Percentiles rank a stretch among this genome's conserved stretches.
phyloP scores from a whole-genome alignment of 352 stramenopile genomes.

The Globisporangium cederbergense region DNA sequence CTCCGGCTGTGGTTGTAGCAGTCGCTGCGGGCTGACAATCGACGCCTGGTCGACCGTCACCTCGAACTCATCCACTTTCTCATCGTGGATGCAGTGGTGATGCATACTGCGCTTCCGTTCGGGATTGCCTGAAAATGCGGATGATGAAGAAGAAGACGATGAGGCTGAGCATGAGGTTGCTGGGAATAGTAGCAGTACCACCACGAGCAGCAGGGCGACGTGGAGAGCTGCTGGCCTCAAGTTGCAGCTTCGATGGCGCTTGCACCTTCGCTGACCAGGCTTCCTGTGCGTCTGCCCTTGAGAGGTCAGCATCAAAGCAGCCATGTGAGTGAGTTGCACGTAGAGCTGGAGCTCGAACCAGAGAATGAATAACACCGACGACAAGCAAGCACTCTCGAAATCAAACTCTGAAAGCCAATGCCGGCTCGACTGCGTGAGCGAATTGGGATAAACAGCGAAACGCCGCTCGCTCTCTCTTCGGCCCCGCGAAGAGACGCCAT shows the following conservation, averaged over 20 bases:
- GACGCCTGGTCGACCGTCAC: constrained; percentile 36
- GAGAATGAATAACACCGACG: not conserved
- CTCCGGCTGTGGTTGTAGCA: constrained; percentile 16
- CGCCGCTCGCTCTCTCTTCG: not conserved
- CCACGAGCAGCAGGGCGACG: not conserved
- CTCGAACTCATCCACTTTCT: constrained; percentile 48
- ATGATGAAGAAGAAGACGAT: not conserved
- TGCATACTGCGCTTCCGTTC: constrained; percentile 1
- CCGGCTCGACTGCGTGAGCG: not conserved
- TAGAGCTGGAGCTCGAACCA: not conserved
- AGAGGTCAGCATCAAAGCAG: not conserved
- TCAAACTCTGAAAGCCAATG: not conserved
- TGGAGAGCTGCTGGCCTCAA: not conserved
- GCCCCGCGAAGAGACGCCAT: constrained; percentile 1
- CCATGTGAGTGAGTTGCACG: not conserved
- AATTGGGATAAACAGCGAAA: not conserved
- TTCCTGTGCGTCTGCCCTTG: not conserved
- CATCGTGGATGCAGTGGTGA: constrained; percentile 74
- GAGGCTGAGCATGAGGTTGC: not conserved
- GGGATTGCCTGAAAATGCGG: not conserved
- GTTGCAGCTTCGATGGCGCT: not conserved
- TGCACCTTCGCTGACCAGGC: not conserved
- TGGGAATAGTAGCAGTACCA: not conserved
- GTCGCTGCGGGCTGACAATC: constrained; percentile 29
- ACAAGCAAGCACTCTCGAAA: not conserved